Conservation (phyloP, 1,139 yeast species). For the Pichia cactophila region DNA sequence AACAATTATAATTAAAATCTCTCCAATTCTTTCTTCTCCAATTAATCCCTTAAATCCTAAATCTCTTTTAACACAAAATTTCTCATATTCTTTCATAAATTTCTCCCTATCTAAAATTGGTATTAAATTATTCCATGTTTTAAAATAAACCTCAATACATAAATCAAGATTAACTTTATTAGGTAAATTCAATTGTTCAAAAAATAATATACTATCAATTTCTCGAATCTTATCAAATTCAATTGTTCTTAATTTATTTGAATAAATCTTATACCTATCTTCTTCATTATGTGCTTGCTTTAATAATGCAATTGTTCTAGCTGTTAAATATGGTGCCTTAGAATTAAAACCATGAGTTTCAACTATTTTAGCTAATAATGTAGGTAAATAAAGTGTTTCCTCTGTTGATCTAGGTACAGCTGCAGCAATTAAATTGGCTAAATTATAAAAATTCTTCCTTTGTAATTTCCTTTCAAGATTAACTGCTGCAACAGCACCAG, state of each 20-base stretch:
- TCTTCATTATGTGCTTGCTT: constrained; percentile 38
- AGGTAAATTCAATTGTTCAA: constrained; percentile 45
- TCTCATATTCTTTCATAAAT: constrained; percentile 52
- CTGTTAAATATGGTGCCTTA: constrained; percentile 58
- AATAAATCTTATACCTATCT: constrained; percentile 21
- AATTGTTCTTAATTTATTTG: constrained; percentile 29
- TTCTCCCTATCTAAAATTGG: constrained; percentile 64
- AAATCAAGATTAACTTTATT: constrained; percentile 50
- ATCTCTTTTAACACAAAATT: constrained; percentile 30
- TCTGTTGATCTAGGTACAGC: constrained; percentile 73
- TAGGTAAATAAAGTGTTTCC: constrained; percentile 67
- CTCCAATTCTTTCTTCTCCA: constrained; percentile 51
- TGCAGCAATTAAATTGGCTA: constrained; percentile 63
- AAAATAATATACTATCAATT: constrained; percentile 38
- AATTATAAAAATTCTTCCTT: constrained; percentile 36
- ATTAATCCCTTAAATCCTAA: constrained; percentile 32
- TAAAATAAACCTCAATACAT: constrained; percentile 54
- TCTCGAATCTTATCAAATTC: constrained; percentile 30
- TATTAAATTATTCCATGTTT: constrained; percentile 67
- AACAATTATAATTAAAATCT: constrained; percentile 48
- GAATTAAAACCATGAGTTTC: constrained; percentile 65
- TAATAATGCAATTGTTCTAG: constrained; percentile 60
- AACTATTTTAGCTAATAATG: constrained; percentile 58
- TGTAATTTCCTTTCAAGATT: constrained; percentile 50
- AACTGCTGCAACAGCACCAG: constrained; percentile 74